These are phyloP conservation scores for Cystobasidium pallidum DNA, from an alignment of 1,284 basidiomycete genomes.

Conservation along the genomic window DNA sequence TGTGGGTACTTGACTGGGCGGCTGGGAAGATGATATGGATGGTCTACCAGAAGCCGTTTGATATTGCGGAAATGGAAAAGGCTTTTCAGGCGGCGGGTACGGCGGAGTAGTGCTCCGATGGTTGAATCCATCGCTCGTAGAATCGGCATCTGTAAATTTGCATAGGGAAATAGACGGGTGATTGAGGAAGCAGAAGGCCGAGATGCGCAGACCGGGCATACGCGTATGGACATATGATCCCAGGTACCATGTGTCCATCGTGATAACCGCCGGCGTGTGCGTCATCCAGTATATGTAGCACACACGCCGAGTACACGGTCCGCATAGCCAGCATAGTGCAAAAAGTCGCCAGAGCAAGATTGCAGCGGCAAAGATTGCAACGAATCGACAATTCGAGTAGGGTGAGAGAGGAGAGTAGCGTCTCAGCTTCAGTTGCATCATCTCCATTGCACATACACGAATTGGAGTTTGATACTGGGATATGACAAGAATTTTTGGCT, in stretches of 20 bases:
- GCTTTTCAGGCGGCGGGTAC: slow-evolving; percentile 35
- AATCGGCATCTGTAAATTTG: slow-evolving; percentile 7
- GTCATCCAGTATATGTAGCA: no score
- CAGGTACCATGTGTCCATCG: not conserved
- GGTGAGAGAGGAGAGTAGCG: slow-evolving; percentile 21
- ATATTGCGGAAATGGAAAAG: slow-evolving; percentile 24
- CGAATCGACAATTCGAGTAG: slow-evolving; percentile 1
- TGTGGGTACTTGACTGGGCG: not conserved
- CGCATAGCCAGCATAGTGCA: not conserved
- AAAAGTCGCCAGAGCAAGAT: not conserved
- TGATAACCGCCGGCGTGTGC: not conserved
- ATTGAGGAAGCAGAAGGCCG: not conserved
- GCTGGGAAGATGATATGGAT: not conserved
- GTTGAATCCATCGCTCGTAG: not conserved
- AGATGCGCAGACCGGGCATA: no score
- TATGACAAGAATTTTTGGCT: slow-evolving; percentile 23
- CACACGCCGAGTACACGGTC: not conserved
- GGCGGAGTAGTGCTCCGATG: slow-evolving; percentile 38
- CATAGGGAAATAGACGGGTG: slow-evolving; percentile 11
- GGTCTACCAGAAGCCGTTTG: not conserved
- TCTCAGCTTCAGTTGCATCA: slow-evolving; percentile 18
- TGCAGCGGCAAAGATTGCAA: slow-evolving; percentile 14
- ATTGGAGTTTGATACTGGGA: slow-evolving; percentile 13
- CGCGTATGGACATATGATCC: not conserved
- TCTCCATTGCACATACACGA: slow-evolving; percentile 37